Evolutionary conservation across 2,329 filamentous ascomycete species (phyloP).

Genomic region (Chaetomiaceae sp.): DNA sequence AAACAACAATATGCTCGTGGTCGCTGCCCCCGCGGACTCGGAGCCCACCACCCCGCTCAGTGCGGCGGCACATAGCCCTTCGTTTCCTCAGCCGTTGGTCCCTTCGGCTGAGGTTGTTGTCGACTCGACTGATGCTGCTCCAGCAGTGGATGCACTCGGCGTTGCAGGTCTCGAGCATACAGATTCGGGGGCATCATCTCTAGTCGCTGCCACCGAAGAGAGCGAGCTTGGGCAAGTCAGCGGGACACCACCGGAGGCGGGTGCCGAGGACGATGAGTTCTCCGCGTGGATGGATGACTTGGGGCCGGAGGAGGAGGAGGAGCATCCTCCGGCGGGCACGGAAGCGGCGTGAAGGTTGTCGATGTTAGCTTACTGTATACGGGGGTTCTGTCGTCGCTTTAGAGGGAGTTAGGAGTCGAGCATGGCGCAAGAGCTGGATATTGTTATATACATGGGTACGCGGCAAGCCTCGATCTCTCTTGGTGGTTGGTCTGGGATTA

Average conservation of each 20-base stretch:
- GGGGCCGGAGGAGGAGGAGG: conserved; percentile 12
- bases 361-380: background rate
- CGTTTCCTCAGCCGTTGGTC: conserved; percentile 32
- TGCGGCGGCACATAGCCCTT: conserved; percentile 35
- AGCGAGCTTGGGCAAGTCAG: background rate
- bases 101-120: conserved; percentile 36
- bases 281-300: conserved; percentile 24
- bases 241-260: background rate
- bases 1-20: conserved; percentile 58
- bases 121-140: conserved; percentile 9
- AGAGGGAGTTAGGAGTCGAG: background rate
- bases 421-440: conserved; percentile 5
- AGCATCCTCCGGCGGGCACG: background rate
- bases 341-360: background rate
- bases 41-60: conserved; percentile 49
- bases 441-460: background rate
- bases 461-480: background rate
- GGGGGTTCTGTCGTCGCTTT: background rate
- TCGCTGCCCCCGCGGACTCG: conserved; percentile 61
- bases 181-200: background rate
- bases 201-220: background rate
- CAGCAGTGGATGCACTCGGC: background rate
- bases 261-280: conserved; percentile 21
- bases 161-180: background rate
- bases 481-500: background rate